A percentile compares a stretch with the other conserved stretches of the same genome.
These are phyloP conservation scores for Tuber microsphaerosporum DNA, from an alignment of 495 filamentous ascomycete species.

Conservation along the genomic window DNA sequence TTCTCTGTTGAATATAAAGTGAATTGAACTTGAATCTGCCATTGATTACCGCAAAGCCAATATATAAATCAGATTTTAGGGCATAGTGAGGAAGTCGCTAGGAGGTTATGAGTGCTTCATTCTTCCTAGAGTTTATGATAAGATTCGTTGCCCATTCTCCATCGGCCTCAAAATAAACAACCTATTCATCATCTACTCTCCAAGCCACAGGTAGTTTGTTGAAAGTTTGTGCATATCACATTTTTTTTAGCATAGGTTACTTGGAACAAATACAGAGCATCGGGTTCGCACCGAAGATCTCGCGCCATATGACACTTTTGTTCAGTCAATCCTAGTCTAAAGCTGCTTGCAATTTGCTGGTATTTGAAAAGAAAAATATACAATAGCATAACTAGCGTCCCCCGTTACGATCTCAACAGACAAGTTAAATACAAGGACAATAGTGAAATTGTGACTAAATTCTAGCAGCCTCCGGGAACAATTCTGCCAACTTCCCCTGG, in stretches of 20 bases:
- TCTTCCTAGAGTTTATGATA: too few species aligned
- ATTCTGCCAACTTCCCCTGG: not conserved
- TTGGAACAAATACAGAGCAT: not conserved
- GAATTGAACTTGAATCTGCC: too few species aligned
- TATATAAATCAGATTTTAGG: too few species aligned
- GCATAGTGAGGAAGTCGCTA: too few species aligned
- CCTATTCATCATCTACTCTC: too few species aligned
- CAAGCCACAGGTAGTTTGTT: too few species aligned
- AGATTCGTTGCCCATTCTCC: too few species aligned
- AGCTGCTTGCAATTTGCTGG: not conserved
- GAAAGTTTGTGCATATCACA: not conserved
- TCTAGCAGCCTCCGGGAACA: not conserved
- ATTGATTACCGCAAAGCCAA: too few species aligned
- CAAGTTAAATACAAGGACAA: not conserved
- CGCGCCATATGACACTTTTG: not conserved
- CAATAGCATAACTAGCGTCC: not conserved
- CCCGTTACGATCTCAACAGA: not conserved
- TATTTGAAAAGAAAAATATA: conserved; percentile 2
- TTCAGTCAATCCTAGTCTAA: not conserved
- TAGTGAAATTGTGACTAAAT: not conserved
- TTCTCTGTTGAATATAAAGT: too few species aligned
- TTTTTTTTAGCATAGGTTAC: not conserved
- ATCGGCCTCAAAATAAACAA: too few species aligned
- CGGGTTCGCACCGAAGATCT: not conserved
- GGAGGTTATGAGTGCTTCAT: too few species aligned